Percentiles rank a stretch among this genome's conserved stretches.
Conservation (phyloP, 2,329 filamentous ascomycete species). For the Septoria petroselini region DNA sequence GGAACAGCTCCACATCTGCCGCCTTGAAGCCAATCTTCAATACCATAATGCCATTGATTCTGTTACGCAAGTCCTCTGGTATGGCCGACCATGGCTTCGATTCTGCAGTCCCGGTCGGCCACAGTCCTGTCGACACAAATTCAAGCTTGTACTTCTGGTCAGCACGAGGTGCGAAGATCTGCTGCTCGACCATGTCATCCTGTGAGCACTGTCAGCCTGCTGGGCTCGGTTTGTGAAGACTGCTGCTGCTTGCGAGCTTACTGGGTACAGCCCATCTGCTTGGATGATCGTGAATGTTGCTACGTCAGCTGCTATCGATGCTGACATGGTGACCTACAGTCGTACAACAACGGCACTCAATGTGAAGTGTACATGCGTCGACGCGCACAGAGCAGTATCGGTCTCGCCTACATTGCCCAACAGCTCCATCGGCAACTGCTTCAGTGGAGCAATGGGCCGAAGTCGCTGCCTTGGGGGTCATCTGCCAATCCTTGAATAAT, state of each 20-base stretch:
- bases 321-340: constrained; percentile 7
- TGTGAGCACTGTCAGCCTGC: constrained; percentile 8
- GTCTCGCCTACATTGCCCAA: constrained; percentile 8
- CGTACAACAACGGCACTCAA: background rate
- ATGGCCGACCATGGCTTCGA: constrained; percentile 33
- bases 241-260: no score
- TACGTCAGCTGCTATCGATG: constrained; percentile 14
- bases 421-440: constrained; percentile 3
- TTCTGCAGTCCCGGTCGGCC: constrained; percentile 26
- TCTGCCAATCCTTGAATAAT: constrained; percentile 2
- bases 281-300: constrained; percentile 34
- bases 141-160: constrained; percentile 30
- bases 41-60: constrained; percentile 33
- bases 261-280: constrained; percentile 33
- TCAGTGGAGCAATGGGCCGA: constrained; percentile 4
- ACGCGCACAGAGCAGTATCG: background rate
- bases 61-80: constrained; percentile 30
- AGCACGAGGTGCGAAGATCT: constrained; percentile 30
- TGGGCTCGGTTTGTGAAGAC: no score
- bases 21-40: constrained; percentile 33
- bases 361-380: background rate
- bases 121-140: constrained; percentile 27
- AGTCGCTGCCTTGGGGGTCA: background rate
- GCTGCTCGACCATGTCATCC: constrained; percentile 31
- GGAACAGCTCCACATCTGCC: constrained; percentile 32